Conservation (phyloP, 1,284 basidiomycete species). For the Papiliotrema laurentii region DNA sequence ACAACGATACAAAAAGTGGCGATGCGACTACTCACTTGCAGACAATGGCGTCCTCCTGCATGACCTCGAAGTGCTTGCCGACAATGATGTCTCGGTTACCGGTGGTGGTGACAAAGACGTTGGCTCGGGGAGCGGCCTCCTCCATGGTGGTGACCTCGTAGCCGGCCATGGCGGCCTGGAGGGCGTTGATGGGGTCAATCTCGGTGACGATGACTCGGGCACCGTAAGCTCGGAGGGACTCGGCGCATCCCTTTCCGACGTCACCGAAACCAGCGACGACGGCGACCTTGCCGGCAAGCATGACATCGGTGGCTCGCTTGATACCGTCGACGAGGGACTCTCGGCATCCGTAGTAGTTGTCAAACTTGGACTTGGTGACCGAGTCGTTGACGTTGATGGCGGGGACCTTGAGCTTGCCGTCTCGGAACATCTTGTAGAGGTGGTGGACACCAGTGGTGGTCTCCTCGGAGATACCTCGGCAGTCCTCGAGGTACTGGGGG, state of each 20-base stretch:
- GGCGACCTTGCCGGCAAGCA: constrained; percentile 99
- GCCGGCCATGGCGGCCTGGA: constrained; percentile 99
- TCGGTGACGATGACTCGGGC: constrained; percentile 95
- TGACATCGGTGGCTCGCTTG: constrained; percentile 99
- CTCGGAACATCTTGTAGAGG: constrained; percentile 94
- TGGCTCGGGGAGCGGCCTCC: constrained; percentile 79
- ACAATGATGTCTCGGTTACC: constrained; percentile 99
- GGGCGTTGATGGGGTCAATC: constrained; percentile 99
- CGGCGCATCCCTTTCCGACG: constrained; percentile 99
- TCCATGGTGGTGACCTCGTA: constrained; percentile 99
- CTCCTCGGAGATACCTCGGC: constrained; percentile 95
- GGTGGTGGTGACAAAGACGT: constrained; percentile 97
- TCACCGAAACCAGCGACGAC: constrained; percentile 99
- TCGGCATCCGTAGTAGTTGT: constrained; percentile 86
- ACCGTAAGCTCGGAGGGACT: constrained; percentile 94
- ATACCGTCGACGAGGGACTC: constrained; percentile 99
- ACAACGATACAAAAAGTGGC: no score
- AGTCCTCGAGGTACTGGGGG: constrained; percentile 78
- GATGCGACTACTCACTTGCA: constrained; percentile 66
- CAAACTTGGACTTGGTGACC: constrained; percentile 99
- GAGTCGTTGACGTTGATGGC: constrained; percentile 99
- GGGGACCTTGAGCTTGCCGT: constrained; percentile 92
- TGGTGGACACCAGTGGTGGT: constrained; percentile 99
- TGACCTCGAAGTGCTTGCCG: constrained; percentile 82
- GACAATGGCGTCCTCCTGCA: constrained; percentile 99